phyloP scores from a whole-genome alignment of 2,329 filamentous ascomycete genomes.

The Microcera coccophila region DNA sequence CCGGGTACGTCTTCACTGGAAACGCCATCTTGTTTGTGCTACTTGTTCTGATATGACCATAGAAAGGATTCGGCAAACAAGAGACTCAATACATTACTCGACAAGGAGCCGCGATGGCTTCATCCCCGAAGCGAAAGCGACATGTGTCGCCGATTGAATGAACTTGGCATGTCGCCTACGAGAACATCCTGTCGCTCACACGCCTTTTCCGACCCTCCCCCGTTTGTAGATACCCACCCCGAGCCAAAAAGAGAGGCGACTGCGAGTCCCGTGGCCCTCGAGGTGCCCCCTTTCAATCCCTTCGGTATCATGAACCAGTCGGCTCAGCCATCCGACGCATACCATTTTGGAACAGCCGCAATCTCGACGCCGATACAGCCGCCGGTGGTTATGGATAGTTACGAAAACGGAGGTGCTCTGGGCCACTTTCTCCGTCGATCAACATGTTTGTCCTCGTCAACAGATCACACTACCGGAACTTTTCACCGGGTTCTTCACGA shows the following conservation, averaged over 20 bases:
- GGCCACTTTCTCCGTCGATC: conserved; percentile 30
- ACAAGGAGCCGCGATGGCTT: conserved; percentile 57
- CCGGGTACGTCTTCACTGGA: conserved; percentile 38
- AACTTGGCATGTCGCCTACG: conserved; percentile 39
- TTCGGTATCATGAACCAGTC: conserved; percentile 3
- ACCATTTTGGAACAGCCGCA: background rate
- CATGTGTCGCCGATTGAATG: conserved; percentile 48
- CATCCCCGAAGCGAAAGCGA: conserved; percentile 49
- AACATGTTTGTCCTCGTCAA: conserved; percentile 38
- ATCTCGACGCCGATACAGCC: background rate
- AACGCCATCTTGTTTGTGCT: background rate
- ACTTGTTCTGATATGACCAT: conserved; percentile 1
- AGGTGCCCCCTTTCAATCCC: conserved; percentile 22
- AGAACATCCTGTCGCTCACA: conserved; percentile 19
- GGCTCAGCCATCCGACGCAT: background rate
- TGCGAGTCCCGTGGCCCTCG: conserved; percentile 10
- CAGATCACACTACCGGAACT: conserved; percentile 36
- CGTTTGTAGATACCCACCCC: conserved; percentile 14
- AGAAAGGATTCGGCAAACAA: conserved; percentile 58
- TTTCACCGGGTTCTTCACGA: conserved; percentile 32
- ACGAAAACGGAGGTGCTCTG: conserved; percentile 20
- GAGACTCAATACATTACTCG: conserved; percentile 52
- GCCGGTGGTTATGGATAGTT: background rate
- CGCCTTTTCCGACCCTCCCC: conserved; percentile 11
- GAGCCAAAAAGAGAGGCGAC: conserved; percentile 12